Evolutionary conservation across 495 filamentous ascomycete species (phyloP).

Genomic region (Xylaria sp.): DNA sequence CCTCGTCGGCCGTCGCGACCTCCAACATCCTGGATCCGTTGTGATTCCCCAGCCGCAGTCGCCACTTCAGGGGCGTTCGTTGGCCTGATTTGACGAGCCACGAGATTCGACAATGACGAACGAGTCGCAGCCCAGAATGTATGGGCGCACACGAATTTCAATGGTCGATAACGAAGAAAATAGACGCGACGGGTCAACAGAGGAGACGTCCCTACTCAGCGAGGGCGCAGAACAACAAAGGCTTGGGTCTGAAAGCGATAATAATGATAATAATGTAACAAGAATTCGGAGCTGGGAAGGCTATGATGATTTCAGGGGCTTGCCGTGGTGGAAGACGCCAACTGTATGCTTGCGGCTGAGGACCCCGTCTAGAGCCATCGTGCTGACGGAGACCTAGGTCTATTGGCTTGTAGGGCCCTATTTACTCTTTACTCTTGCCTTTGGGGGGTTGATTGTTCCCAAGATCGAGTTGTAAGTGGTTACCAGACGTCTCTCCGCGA

Average conservation of each 20-base stretch:
- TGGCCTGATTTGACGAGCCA: background rate
- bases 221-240: constrained; percentile 29
- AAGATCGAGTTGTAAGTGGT: constrained; percentile 69
- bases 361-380: background rate
- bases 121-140: constrained; percentile 24
- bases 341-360: constrained; percentile 57
- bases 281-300: constrained; percentile 47
- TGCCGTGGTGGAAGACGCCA: constrained; percentile 75
- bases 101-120: constrained; percentile 29
- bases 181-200: constrained; percentile 41
- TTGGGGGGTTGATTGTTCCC: constrained; percentile 81
- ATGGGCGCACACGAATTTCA: constrained; percentile 27
- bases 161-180: constrained; percentile 34
- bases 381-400: constrained; percentile 60
- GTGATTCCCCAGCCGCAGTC: background rate
- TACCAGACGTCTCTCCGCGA: constrained; percentile 1
- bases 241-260: constrained; percentile 17
- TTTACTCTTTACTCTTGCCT: constrained; percentile 78
- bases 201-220: constrained; percentile 51
- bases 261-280: constrained; percentile 16
- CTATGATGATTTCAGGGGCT: constrained; percentile 64
- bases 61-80: background rate
- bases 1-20: background rate
- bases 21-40: background rate
- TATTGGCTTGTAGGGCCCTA: constrained; percentile 85